A percentile compares a stretch with the other conserved stretches of the same genome.
Evolutionary conservation across 1,139 yeast genomes (phyloP).

Genomic region (Debaryomyces robertsiae): DNA sequence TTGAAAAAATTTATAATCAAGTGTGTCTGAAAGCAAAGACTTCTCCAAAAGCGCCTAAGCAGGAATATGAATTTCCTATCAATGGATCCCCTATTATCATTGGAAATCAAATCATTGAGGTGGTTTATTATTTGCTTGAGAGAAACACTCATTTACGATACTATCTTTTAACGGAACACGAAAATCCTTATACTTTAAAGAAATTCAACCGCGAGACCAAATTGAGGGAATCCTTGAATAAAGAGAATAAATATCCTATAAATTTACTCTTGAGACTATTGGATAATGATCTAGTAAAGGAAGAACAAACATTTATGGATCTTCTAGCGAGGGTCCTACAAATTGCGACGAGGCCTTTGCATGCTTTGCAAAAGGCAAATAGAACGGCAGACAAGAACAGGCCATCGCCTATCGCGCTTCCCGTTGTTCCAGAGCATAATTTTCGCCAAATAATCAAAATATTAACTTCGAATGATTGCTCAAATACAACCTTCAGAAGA

Average conservation of each 20-base stretch:
- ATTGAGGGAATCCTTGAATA: constrained; percentile 40
- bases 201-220: constrained; percentile 43
- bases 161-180: constrained; percentile 83
- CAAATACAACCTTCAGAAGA: constrained; percentile 83
- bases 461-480: constrained; percentile 82
- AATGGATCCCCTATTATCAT: constrained; percentile 70
- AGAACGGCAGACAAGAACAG: constrained; percentile 18
- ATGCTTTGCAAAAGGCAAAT: constrained; percentile 42
- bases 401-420: constrained; percentile 53
- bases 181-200: constrained; percentile 54
- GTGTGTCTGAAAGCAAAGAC: constrained; percentile 42
- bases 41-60: constrained; percentile 15
- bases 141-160: constrained; percentile 70
- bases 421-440: constrained; percentile 65
- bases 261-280: constrained; percentile 66
- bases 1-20: constrained; percentile 67
- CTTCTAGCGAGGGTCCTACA: constrained; percentile 73
- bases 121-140: constrained; percentile 70
- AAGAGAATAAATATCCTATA: constrained; percentile 66
- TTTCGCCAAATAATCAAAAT: constrained; percentile 67
- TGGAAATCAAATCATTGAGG: constrained; percentile 78
- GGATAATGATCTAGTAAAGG: constrained; percentile 63
- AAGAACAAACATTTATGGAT: constrained; percentile 78
- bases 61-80: constrained; percentile 47
- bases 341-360: constrained; percentile 74